A percentile compares a stretch with the other conserved stretches of the same genome.
Evolutionary conservation across 352 stramenopile genomes (phyloP).

Genomic region (Globisporangium recalcitrans): DNA sequence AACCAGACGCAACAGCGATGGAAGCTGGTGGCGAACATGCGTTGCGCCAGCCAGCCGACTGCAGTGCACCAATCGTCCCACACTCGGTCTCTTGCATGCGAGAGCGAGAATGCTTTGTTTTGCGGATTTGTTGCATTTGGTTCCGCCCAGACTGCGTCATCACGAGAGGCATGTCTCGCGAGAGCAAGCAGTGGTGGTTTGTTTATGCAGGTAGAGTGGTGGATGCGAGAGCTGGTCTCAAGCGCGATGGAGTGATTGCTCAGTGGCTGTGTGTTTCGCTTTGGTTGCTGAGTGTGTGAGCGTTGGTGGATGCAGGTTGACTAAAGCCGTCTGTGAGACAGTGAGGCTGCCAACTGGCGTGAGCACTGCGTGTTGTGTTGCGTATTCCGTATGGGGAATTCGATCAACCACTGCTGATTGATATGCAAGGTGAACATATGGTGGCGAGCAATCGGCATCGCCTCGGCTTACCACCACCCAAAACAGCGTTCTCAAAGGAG

Average conservation of each 20-base stretch:
- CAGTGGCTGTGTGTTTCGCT: background rate
- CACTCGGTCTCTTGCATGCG: background rate
- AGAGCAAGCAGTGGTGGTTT: background rate
- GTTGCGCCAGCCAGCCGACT: background rate
- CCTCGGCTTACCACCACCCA: background rate
- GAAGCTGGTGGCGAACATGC: background rate
- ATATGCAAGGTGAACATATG: background rate
- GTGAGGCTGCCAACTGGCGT: background rate
- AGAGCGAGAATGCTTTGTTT: background rate
- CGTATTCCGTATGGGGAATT: background rate
- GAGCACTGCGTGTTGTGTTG: background rate
- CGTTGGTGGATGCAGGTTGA: background rate
- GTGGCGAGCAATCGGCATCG: background rate
- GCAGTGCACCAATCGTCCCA: background rate
- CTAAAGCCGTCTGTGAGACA: background rate
- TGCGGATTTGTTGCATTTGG: background rate
- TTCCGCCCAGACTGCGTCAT: background rate
- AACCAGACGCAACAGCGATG: background rate
- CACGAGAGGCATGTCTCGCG: background rate
- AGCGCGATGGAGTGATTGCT: background rate
- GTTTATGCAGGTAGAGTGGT: background rate
- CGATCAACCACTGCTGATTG: background rate
- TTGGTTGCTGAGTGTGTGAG: background rate
- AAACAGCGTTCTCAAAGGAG: background rate
- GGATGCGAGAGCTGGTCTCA: background rate